Evolutionary conservation across 176 grass and related monocot species (phyloP).

Genomic region (Saccharum officinarum): DNA sequence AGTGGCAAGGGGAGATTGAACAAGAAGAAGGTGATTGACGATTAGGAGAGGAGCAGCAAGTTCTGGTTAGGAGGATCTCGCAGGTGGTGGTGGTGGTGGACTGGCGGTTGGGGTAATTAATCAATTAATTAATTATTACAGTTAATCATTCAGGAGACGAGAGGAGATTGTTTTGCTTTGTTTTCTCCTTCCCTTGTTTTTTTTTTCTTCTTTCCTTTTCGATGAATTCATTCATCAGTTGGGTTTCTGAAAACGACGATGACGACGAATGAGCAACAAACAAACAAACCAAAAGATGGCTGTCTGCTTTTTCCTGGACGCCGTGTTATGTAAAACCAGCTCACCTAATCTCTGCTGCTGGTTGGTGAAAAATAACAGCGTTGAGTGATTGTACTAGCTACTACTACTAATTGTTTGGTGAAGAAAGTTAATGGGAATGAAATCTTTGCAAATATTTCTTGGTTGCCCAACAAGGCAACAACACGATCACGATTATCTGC

Average conservation of each 20-base stretch:
- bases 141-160: background rate
- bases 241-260: conserved; percentile 20
- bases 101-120: conserved; percentile 34
- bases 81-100: background rate
- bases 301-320: conserved; percentile 64
- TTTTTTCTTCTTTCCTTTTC: background rate
- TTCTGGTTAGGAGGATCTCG: conserved; percentile 29
- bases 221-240: conserved; percentile 39
- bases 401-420: conserved; percentile 39
- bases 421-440: conserved; percentile 39
- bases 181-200: background rate
- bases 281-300: conserved; percentile 26
- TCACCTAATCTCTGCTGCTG: conserved; percentile 42
- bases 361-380: conserved; percentile 52
- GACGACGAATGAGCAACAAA: conserved; percentile 32
- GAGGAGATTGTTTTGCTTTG: conserved; percentile 15
- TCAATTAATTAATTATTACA: conserved; percentile 4
- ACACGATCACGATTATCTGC: background rate
- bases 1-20: background rate
- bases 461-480: background rate
- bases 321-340: conserved; percentile 35
- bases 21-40: background rate
- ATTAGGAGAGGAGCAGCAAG: background rate
- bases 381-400: conserved; percentile 43
- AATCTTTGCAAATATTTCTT: conserved; percentile 8